A percentile compares a stretch with the other conserved stretches of the same genome.
These are phyloP conservation scores for Logfia minima DNA, from an alignment of 129 eudicot species.

Conservation along the genomic window DNA sequence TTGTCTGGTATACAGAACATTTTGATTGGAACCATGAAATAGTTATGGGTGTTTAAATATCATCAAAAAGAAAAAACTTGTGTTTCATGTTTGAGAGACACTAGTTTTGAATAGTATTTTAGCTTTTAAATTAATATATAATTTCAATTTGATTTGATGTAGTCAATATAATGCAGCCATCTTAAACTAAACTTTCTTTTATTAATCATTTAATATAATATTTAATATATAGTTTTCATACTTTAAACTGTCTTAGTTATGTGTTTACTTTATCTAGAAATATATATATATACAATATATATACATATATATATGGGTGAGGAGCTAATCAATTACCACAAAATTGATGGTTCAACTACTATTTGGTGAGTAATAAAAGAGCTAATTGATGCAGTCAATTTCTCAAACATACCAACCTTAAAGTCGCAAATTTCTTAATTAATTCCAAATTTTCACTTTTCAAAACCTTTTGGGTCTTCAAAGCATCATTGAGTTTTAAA, in stretches of 20 bases:
- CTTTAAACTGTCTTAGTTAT: neutral
- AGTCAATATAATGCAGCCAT: slow-evolving; percentile 25
- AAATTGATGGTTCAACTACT: slow-evolving; percentile 43
- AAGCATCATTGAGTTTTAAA: slow-evolving; percentile 26
- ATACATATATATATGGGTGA: neutral
- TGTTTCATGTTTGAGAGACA: neutral
- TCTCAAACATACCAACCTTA: slow-evolving; percentile 29
- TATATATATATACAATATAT: neutral
- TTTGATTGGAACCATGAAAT: neutral
- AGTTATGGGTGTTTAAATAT: no score
- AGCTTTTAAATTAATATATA: no score
- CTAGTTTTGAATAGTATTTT: neutral
- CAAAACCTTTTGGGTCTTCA: slow-evolving; percentile 31
- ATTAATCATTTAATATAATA: neutral
- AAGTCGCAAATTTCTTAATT: slow-evolving; percentile 35
- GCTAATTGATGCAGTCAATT: slow-evolving; percentile 32
- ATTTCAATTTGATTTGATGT: neutral
- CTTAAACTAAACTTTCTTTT: neutral
- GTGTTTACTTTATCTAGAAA: neutral
- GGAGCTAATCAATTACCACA: slow-evolving; percentile 33
- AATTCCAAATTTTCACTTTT: slow-evolving; percentile 24
- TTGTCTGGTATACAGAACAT: neutral
- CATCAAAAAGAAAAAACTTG: neutral
- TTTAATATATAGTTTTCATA: neutral
- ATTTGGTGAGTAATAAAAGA: slow-evolving; percentile 36